Evolutionary conservation across 1,139 yeast species (phyloP).

Genomic region (Magnusiomyces fungicola): DNA sequence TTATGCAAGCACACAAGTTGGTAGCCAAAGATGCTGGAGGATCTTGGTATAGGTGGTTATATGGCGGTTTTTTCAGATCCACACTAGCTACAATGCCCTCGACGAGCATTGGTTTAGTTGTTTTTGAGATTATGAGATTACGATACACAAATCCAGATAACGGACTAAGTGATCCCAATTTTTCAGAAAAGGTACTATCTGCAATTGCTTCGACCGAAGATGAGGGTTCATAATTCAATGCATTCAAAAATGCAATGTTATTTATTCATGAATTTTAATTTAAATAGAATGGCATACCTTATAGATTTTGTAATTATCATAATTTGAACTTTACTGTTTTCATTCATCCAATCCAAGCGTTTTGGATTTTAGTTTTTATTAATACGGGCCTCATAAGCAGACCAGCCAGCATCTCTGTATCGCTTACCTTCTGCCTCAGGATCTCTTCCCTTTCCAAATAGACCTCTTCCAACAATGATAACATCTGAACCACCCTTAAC

Average conservation of each 20-base stretch:
- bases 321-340: too few species aligned
- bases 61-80: slow-evolving; percentile 68
- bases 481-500: slow-evolving; percentile 79
- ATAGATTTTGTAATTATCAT: too few species aligned
- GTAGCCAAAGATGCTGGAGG: slow-evolving; percentile 28
- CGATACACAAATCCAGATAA: slow-evolving; percentile 20
- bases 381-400: slow-evolving; percentile 47
- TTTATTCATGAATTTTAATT: too few species aligned
- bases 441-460: slow-evolving; percentile 93
- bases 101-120: slow-evolving; percentile 75
- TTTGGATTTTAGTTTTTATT: neutral
- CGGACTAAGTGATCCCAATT: neutral
- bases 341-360: too few species aligned
- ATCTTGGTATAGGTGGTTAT: slow-evolving; percentile 60
- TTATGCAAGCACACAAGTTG: slow-evolving; percentile 15
- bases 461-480: slow-evolving; percentile 94
- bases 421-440: slow-evolving; percentile 81
- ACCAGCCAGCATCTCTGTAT: slow-evolving; percentile 92
- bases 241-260: too few species aligned
- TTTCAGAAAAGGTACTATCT: too few species aligned
- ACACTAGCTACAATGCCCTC: slow-evolving; percentile 79
- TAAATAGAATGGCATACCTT: too few species aligned
- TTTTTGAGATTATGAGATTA: slow-evolving; percentile 75
- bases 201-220: too few species aligned
- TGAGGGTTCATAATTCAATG: too few species aligned